A percentile compares a stretch with the other conserved stretches of the same genome.
Conservation (phyloP, 257 asterid genomes). For the Capsicum rhomboideum region DNA sequence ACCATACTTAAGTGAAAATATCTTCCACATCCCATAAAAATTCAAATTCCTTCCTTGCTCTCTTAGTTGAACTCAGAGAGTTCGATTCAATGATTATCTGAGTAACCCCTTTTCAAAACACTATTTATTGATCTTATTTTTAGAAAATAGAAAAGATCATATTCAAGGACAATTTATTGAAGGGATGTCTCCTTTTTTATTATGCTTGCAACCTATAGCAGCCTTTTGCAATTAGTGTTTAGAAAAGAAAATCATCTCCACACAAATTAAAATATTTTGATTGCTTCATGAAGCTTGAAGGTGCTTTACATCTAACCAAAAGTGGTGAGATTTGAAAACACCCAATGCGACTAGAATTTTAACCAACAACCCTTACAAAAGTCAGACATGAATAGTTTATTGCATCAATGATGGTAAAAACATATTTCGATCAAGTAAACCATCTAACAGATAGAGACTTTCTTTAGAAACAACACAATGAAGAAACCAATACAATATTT, state of each 20-base stretch:
- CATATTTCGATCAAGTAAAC: neutral
- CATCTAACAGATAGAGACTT: neutral
- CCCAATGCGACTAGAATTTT: conserved; percentile 53
- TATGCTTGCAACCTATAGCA: no score
- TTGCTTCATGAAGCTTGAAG: conserved; percentile 48
- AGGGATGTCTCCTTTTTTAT: no score
- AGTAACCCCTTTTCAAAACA: no score
- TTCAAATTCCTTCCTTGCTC: no score
- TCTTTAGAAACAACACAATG: neutral
- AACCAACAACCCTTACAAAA: conserved; percentile 50
- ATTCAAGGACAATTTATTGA: no score
- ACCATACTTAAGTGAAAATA: no score
- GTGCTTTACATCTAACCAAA: conserved; percentile 88
- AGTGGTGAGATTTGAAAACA: conserved; percentile 58
- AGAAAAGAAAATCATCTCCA: conserved; percentile 71
- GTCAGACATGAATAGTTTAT: neutral
- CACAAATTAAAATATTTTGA: conserved; percentile 63
- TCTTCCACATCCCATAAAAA: no score
- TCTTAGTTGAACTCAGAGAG: no score
- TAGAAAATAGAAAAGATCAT: no score
- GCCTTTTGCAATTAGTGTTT: no score
- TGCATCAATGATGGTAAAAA: neutral
- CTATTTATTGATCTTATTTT: no score
- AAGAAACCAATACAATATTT: neutral
- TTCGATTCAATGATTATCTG: no score